Conservation (phyloP, 495 filamentous ascomycete genomes). For the Tuber magnatum region DNA sequence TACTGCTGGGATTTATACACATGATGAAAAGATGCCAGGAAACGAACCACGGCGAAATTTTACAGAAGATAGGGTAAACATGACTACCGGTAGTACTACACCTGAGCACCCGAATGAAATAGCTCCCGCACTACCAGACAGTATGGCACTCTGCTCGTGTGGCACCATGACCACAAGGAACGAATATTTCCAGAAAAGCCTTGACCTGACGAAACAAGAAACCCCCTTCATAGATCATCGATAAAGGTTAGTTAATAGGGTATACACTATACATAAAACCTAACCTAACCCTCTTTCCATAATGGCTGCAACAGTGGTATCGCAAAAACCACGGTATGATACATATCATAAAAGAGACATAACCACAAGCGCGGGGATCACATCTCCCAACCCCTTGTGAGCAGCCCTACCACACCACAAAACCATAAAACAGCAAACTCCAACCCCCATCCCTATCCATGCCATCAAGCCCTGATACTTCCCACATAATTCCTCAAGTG, state of each 20-base stretch:
- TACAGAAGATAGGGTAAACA: too few species aligned
- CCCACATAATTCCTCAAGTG: slow-evolving; percentile 30
- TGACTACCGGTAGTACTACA: too few species aligned
- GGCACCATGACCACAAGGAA: neutral
- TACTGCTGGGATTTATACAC: too few species aligned
- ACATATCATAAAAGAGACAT: neutral
- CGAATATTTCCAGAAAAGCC: neutral
- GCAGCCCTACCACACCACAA: neutral
- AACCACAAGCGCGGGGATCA: neutral
- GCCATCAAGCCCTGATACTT: slow-evolving; percentile 18
- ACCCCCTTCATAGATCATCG: neutral
- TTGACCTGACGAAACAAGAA: neutral
- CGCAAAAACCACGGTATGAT: neutral
- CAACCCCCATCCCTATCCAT: neutral
- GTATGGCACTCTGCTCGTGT: too few species aligned
- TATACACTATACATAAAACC: neutral
- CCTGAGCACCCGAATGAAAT: neutral
- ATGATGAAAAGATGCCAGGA: too few species aligned
- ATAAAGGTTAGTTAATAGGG: neutral
- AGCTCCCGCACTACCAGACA: too few species aligned
- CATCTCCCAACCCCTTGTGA: neutral
- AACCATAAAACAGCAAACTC: neutral
- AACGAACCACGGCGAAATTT: too few species aligned
- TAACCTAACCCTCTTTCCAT: neutral
- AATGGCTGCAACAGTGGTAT: neutral